These are phyloP conservation scores for Lactarius quietus DNA, from an alignment of 768 basidiomycete species.

Conservation along the genomic window DNA sequence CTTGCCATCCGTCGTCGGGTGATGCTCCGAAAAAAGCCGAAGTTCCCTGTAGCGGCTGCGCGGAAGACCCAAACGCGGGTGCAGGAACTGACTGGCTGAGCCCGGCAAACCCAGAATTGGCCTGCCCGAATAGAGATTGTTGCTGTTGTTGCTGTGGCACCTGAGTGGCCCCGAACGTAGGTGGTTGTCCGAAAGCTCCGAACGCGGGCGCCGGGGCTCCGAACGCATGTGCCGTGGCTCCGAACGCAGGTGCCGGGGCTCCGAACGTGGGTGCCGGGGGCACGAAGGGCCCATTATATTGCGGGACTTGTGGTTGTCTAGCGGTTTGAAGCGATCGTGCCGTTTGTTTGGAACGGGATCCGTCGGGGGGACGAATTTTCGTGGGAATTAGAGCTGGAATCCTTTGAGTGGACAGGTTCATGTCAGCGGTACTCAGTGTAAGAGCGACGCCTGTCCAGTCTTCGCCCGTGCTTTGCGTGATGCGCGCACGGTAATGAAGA, in stretches of 20 bases:
- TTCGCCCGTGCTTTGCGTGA: slow-evolving; percentile 56
- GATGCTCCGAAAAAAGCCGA: too few relatives aligned
- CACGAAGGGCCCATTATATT: too few relatives aligned
- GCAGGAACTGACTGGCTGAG: background rate
- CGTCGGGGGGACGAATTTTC: slow-evolving; percentile 9
- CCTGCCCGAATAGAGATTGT: background rate
- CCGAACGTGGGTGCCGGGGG: too few relatives aligned
- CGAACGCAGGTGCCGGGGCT: too few relatives aligned
- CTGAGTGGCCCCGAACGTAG: background rate
- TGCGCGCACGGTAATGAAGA: slow-evolving; percentile 53
- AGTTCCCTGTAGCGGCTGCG: too few relatives aligned
- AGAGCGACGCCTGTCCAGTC: slow-evolving; percentile 52
- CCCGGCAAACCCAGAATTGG: background rate
- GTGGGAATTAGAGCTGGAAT: slow-evolving; percentile 28
- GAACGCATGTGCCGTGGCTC: too few relatives aligned
- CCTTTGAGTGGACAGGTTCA: slow-evolving; percentile 38
- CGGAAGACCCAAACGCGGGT: background rate
- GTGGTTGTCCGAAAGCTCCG: background rate
- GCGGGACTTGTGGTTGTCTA: too few relatives aligned
- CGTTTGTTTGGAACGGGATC: too few relatives aligned
- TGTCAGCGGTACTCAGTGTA: slow-evolving; percentile 49
- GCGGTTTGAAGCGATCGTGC: too few relatives aligned
- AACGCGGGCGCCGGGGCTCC: background rate
- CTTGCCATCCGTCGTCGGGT: slow-evolving; percentile 4
- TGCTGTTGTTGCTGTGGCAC: background rate